These are phyloP conservation scores for Halophytophthora polymorphica DNA, from an alignment of 352 stramenopile genomes.

Conservation along the genomic window DNA sequence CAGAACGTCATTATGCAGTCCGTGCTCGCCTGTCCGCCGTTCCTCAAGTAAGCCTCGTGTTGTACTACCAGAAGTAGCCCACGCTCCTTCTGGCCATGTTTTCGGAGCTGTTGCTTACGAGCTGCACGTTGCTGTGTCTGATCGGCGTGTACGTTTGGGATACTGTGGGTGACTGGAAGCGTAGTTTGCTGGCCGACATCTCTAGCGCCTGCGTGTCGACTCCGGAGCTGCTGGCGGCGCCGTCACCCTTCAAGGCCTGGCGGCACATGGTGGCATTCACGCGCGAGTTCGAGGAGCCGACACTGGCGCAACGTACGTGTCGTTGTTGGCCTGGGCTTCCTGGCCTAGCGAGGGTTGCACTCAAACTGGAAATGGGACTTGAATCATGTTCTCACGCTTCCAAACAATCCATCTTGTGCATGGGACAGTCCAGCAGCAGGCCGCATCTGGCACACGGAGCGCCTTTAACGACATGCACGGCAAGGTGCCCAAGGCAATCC, in stretches of 20 bases:
- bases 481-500: slow-evolving; percentile 66
- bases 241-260: slow-evolving; percentile 65
- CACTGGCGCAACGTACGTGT: slow-evolving; percentile 57
- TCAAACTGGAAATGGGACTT: too few relatives aligned
- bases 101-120: too few relatives aligned
- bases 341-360: too few relatives aligned
- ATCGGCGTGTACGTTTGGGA: neutral
- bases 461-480: slow-evolving; percentile 29
- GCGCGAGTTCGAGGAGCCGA: slow-evolving; percentile 80
- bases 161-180: slow-evolving; percentile 3
- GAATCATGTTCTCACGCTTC: neutral
- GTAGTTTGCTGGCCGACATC: slow-evolving; percentile 66
- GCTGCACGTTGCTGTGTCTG: neutral
- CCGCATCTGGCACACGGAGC: slow-evolving; percentile 15
- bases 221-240: slow-evolving; percentile 37
- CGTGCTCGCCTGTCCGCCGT: slow-evolving; percentile 69
- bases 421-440: slow-evolving; percentile 25
- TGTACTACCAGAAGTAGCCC: neutral
- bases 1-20: slow-evolving; percentile 88
- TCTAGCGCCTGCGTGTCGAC: slow-evolving; percentile 46
- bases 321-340: neutral
- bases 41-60: slow-evolving; percentile 62
- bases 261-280: slow-evolving; percentile 77
- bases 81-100: neutral
- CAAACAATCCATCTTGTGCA: slow-evolving; percentile 1